Conservation (phyloP, 352 stramenopile species). For the Phytophthora litchii region DNA sequence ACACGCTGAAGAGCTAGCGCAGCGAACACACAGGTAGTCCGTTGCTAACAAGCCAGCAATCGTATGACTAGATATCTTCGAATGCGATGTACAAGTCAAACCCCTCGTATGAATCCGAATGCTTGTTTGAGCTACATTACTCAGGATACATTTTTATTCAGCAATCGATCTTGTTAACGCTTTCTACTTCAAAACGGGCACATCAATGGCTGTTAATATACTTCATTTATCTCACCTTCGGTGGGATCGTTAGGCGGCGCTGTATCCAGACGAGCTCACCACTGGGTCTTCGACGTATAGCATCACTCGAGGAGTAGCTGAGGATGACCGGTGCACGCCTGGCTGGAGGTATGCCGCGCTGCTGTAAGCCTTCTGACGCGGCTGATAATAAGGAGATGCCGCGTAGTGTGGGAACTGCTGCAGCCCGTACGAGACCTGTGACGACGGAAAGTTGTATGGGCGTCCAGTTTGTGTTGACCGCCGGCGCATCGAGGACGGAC, state of each 20-base stretch:
- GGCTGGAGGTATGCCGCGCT: conserved; percentile 14
- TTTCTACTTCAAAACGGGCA: conserved; percentile 23
- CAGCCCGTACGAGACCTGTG: conserved; percentile 16
- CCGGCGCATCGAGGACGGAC: conserved; percentile 28
- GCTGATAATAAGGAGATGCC: conserved; percentile 29
- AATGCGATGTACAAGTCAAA: no score
- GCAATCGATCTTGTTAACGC: conserved; percentile 7
- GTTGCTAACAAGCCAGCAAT: neutral
- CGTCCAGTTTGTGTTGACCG: conserved; percentile 34
- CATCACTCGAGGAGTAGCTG: conserved; percentile 30
- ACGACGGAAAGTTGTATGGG: conserved; percentile 17
- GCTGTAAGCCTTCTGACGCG: conserved; percentile 37
- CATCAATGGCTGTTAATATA: conserved; percentile 17
- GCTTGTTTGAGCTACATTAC: conserved; percentile 10
- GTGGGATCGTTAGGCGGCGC: conserved; percentile 15
- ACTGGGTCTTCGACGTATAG: conserved; percentile 37
- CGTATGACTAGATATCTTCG: no score
- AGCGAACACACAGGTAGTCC: conserved; percentile 13
- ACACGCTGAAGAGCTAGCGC: conserved; percentile 38
- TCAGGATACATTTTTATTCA: conserved; percentile 25
- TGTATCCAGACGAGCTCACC: conserved; percentile 22
- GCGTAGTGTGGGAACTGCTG: conserved; percentile 30
- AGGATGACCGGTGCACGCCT: conserved; percentile 26
- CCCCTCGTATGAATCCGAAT: no score
- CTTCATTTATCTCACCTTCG: conserved; percentile 20